Evolutionary conservation across 2,329 filamentous ascomycete species (phyloP).

Genomic region (Hypomyces perniciosus): DNA sequence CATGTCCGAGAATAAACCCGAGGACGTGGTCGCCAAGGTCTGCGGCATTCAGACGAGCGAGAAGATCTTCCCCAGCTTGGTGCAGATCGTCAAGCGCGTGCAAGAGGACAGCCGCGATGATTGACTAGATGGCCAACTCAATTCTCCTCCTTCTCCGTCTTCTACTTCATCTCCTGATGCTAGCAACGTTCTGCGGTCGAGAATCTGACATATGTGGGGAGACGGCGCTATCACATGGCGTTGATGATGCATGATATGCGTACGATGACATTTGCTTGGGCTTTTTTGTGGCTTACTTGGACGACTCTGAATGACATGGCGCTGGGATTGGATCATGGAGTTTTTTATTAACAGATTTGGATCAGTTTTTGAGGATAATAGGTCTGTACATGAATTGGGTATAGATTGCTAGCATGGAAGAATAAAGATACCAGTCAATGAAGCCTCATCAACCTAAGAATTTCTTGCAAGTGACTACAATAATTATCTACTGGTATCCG

Average conservation of each 20-base stretch:
- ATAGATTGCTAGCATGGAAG: too few relatives aligned
- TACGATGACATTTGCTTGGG: too few relatives aligned
- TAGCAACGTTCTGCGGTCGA: not conserved
- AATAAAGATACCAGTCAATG: too few relatives aligned
- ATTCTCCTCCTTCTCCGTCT: not conserved
- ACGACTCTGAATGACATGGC: conserved; percentile 18
- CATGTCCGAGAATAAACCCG: conserved; percentile 66
- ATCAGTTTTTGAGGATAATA: too few relatives aligned
- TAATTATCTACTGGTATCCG: too few relatives aligned
- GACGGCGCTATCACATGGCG: not conserved
- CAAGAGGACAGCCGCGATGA: conserved; percentile 55
- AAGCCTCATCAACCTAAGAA: too few relatives aligned
- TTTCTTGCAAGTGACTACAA: too few relatives aligned
- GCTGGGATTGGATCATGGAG: conserved; percentile 15
- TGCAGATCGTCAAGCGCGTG: conserved; percentile 76
- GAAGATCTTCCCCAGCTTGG: conserved; percentile 69
- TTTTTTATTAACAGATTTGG: not conserved
- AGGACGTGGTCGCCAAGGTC: conserved; percentile 72
- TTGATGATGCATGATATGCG: conserved; percentile 10
- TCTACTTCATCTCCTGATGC: not conserved
- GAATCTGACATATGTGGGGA: conserved; percentile 1
- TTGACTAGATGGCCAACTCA: conserved; percentile 26
- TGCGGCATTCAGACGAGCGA: conserved; percentile 73
- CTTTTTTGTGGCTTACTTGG: conserved; percentile 4
- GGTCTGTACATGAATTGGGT: too few relatives aligned